Evolutionary conservation across 441 rosid species (phyloP).

Genomic region (Macaranga tanarius): DNA sequence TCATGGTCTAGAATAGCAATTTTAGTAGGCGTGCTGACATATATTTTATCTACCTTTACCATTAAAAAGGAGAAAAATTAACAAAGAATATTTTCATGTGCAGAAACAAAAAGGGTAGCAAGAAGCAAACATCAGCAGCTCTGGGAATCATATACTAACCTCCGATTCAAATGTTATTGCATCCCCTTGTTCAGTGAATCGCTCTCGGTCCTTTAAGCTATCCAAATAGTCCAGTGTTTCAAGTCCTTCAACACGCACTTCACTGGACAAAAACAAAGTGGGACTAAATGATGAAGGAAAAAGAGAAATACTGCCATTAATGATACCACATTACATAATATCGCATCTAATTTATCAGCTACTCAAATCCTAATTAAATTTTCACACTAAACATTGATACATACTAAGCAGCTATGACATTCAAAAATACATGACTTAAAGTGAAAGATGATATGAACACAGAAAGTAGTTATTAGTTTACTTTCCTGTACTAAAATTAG

Average conservation of each 20-base stretch:
- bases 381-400: not conserved
- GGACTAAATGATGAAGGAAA: not conserved
- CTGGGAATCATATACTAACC: constrained; percentile 41
- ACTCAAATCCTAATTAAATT: not conserved
- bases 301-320: not conserved
- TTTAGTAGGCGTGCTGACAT: constrained; percentile 87
- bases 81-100: constrained; percentile 13
- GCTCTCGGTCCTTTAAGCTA: constrained; percentile 69
- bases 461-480: not conserved
- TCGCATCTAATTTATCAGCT: not conserved
- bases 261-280: constrained; percentile 50
- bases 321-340: not conserved
- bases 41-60: constrained; percentile 72
- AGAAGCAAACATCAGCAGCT: constrained; percentile 16
- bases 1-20: constrained; percentile 91
- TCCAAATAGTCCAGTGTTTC: constrained; percentile 93
- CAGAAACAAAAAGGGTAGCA: constrained; percentile 7
- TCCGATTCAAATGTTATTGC: constrained; percentile 92
- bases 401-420: not conserved
- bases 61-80: constrained; percentile 15
- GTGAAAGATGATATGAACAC: no score
- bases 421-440: not conserved
- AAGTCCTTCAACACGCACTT: constrained; percentile 93
- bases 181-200: constrained; percentile 94
- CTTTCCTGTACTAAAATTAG: not conserved